Evolutionary conservation across 805 yeast species (phyloP), one percentile per base, ranked within the genome.

Genomic region (Nakazawaea ishiwadae): DNA sequence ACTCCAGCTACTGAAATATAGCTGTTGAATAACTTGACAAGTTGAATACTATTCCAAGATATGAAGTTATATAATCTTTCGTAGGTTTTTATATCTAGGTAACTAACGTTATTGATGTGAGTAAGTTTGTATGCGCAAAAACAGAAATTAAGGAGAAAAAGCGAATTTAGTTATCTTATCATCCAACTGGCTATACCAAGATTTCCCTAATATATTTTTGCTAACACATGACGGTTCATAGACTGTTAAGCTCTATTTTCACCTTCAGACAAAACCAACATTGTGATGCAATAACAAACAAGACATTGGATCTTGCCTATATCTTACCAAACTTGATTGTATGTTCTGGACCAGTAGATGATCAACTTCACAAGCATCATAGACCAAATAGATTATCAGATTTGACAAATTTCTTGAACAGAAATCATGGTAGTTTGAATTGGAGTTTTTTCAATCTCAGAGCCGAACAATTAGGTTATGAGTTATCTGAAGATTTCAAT

Each of bases 391-490:
- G 39, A 24, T 15, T 83, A 1, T 49, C 51, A 0, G 79, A 77
- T 36, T 59, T 89, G 19, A 60, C 77, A 0, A 55, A 59, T 18
- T 75, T 69, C 48, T 60, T 84, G 31, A 60, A 69, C 27, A 19
- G 47, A 4, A 51, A 66, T 20, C 82, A 81, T 55, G 75, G 71
- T 0, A 45, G 47, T 11, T 50, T 55, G 3, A 59, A 73, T 37
- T 90, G 96, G 96, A 74, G 69, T 48, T 62, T 89, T 1, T 81
- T 82, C 74, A 86, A 86, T 53, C 67, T 89, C 26, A 68, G 89
- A 46, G 77, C 73, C 5, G 93, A 84, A 46, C 60, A 52, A n/a
- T 36, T 58, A 35, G 69, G 69, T 0, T 63, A 64, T 37, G 57
- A 60, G 15, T 64, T 66, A 10, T 60, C 63, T 18, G 72, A 72